These are phyloP conservation scores for Suillus lakei DNA, from an alignment of 768 basidiomycete genomes.

Conservation along the genomic window DNA sequence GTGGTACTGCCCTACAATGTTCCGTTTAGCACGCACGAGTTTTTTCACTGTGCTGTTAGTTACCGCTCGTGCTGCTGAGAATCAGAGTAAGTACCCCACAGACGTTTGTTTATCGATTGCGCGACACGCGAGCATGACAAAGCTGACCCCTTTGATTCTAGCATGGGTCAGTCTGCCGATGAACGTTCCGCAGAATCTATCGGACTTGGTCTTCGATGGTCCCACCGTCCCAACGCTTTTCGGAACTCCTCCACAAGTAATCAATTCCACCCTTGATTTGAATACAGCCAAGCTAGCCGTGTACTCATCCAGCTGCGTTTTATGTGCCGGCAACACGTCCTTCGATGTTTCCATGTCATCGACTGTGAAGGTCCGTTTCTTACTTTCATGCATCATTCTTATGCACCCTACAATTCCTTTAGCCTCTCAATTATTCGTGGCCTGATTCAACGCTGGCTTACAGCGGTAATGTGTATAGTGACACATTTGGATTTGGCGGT, in stretches of 20 bases:
- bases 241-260: constrained; percentile 17
- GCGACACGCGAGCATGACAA: neutral
- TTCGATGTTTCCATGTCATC: constrained; percentile 29
- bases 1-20: neutral
- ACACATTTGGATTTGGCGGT: constrained; percentile 30
- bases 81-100: neutral
- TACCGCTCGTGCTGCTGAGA: neutral
- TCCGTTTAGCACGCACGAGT: neutral
- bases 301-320: constrained; percentile 24
- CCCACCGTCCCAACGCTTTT: constrained; percentile 5
- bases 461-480: constrained; percentile 21
- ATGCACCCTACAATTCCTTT: neutral
- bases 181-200: constrained; percentile 5
- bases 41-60: neutral
- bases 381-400: neutral
- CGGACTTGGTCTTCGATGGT: constrained; percentile 5
- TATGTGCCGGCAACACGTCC: constrained; percentile 23
- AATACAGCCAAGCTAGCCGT: constrained; percentile 23
- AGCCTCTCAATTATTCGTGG: constrained; percentile 28
- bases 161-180: constrained; percentile 30
- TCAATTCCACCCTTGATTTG: constrained; percentile 19
- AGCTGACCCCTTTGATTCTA: constrained; percentile 6
- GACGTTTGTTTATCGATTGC: neutral
- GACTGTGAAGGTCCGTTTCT: constrained; percentile 27
- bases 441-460: constrained; percentile 18